Conservation (phyloP, 352 stramenopile genomes). For the Pythium scleroteichum region DNA sequence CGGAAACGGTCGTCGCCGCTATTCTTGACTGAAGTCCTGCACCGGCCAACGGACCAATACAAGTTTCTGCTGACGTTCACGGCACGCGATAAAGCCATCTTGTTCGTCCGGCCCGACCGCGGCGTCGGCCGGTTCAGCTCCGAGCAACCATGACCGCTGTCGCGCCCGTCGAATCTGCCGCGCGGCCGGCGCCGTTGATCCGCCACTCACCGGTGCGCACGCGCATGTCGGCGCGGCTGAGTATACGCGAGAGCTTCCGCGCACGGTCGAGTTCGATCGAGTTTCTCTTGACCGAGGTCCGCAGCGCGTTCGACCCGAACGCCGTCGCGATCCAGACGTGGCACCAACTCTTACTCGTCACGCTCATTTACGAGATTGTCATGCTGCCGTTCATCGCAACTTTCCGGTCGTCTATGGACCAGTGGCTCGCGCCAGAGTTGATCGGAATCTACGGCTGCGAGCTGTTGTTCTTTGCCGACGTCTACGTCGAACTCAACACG, state of each 20-base stretch:
- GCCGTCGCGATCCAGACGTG: slow-evolving; percentile 50
- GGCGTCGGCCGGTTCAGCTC: too few relatives aligned
- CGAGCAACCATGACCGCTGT: not conserved
- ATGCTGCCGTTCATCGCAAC: slow-evolving; percentile 54
- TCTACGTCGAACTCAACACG: slow-evolving; percentile 70
- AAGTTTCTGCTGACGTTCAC: too few relatives aligned
- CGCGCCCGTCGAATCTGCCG: not conserved
- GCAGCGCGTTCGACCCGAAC: slow-evolving; percentile 63
- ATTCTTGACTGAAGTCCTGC: too few relatives aligned
- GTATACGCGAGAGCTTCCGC: slow-evolving; percentile 33
- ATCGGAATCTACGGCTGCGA: slow-evolving; percentile 52
- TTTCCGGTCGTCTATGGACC: slow-evolving; percentile 26
- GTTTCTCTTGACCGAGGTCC: slow-evolving; percentile 44
- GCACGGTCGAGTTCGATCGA: slow-evolving; percentile 57
- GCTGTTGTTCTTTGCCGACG: slow-evolving; percentile 50
- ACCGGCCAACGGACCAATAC: not conserved
- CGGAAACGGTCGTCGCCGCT: too few relatives aligned
- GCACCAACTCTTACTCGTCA: slow-evolving; percentile 56
- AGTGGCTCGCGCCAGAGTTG: slow-evolving; percentile 34
- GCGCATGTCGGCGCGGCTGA: slow-evolving; percentile 24
- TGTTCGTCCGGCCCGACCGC: too few relatives aligned
- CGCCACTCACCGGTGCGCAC: not conserved
- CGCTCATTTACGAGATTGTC: slow-evolving; percentile 55
- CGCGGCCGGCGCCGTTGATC: not conserved
- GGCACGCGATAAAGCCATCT: too few relatives aligned